Evolutionary conservation across 177 flowering plant genomes (phyloP).

Genomic region (Vitis hybrid): DNA sequence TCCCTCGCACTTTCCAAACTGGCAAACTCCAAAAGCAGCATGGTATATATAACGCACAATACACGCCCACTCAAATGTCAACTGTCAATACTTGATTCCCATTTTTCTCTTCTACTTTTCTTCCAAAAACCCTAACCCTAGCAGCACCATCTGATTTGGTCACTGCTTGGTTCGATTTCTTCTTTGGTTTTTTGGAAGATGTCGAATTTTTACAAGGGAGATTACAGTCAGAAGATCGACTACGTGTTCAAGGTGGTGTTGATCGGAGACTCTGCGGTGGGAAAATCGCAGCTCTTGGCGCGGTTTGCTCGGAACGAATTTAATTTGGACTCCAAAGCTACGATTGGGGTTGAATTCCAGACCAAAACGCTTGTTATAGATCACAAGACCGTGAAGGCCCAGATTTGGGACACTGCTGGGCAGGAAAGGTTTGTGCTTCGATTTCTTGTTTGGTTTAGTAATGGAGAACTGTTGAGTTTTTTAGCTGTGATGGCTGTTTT

Average conservation of each 20-base stretch:
- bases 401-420: slow-evolving; percentile 72
- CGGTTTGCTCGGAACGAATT: slow-evolving; percentile 57
- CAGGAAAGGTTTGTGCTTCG: slow-evolving; percentile 44
- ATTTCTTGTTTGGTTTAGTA: neutral
- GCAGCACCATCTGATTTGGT: slow-evolving; percentile 2
- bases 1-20: neutral
- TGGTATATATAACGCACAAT: no score
- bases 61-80: no score
- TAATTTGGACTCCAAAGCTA: slow-evolving; percentile 56
- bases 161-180: neutral
- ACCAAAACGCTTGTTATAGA: slow-evolving; percentile 49
- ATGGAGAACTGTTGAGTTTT: no score
- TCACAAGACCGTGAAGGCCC: slow-evolving; percentile 59
- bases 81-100: neutral
- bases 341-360: slow-evolving; percentile 67
- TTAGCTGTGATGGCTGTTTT: no score
- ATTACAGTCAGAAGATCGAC: slow-evolving; percentile 49
- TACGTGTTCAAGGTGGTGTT: slow-evolving; percentile 57
- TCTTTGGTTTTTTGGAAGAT: slow-evolving; percentile 13
- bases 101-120: neutral
- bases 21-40: no score
- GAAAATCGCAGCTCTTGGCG: slow-evolving; percentile 62
- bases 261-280: slow-evolving; percentile 65
- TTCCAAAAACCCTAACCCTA: neutral
- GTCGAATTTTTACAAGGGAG: slow-evolving; percentile 40